phyloP scores from a whole-genome alignment of 176 grass and related monocot genomes.

The Ananas comosus region DNA sequence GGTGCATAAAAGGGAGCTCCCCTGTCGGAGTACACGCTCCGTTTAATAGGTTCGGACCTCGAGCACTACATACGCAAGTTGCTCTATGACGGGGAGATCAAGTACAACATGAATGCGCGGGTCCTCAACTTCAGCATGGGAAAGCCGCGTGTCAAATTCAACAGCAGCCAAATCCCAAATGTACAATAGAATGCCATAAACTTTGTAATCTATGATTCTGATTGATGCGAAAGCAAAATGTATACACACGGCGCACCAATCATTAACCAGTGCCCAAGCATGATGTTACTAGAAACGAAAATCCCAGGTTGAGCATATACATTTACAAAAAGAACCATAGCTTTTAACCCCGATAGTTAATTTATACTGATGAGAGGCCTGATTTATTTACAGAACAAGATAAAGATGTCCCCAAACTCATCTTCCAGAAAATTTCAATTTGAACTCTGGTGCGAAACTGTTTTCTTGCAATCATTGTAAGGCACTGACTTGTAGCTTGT shows the following conservation, averaged over 20 bases:
- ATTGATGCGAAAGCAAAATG: slow-evolving; percentile 11
- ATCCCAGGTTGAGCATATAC: slow-evolving; percentile 8
- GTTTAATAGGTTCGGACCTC: slow-evolving; percentile 70
- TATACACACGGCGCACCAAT: neutral
- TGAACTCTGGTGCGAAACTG: neutral
- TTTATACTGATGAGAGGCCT: neutral
- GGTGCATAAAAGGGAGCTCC: slow-evolving; percentile 43
- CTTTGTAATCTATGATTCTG: neutral
- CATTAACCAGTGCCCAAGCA: neutral
- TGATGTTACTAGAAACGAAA: neutral
- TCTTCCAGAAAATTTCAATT: neutral
- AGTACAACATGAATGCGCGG: slow-evolving; percentile 88
- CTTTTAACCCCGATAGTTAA: no score
- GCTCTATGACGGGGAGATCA: slow-evolving; percentile 77
- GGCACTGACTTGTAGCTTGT: slow-evolving; percentile 17
- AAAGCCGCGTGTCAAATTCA: slow-evolving; percentile 85
- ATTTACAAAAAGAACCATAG: neutral
- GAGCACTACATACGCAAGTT: slow-evolving; percentile 93
- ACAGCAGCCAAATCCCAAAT: slow-evolving; percentile 58
- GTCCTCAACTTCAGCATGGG: slow-evolving; percentile 98
- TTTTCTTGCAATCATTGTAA: slow-evolving; percentile 20
- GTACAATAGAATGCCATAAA: slow-evolving; percentile 17
- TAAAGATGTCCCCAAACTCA: no score
- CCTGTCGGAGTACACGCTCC: slow-evolving; percentile 82
- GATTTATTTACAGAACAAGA: neutral